These are phyloP conservation scores for Brassica balearica DNA, from an alignment of 441 rosid species.

Conservation along the genomic window DNA sequence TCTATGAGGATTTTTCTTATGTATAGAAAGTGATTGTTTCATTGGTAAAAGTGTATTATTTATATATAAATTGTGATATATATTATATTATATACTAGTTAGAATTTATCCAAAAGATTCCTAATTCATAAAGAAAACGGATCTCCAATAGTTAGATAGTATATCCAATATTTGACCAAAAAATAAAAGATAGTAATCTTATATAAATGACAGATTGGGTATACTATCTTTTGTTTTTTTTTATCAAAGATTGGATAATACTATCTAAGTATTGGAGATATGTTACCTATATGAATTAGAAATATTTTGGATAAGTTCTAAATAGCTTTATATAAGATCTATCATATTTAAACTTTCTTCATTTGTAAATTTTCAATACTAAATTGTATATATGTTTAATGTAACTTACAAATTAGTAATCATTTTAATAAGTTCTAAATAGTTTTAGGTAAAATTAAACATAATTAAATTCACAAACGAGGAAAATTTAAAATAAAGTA, in stretches of 20 bases:
- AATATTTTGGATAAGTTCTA: not conserved
- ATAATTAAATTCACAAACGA: not conserved
- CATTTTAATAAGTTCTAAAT: not conserved
- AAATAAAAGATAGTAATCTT: not conserved
- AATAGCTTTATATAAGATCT: not conserved
- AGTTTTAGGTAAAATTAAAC: not conserved
- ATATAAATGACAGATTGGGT: not conserved
- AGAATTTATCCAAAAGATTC: too few species aligned
- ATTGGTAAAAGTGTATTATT: slow-evolving; percentile 3
- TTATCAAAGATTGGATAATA: too few species aligned
- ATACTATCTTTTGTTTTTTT: not conserved
- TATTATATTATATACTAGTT: too few species aligned
- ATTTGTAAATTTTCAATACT: not conserved
- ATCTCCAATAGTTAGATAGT: not conserved
- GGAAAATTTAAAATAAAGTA: too few species aligned
- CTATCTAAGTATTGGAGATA: not conserved
- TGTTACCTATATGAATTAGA: not conserved
- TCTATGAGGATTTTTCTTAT: not conserved
- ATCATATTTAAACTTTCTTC: not conserved
- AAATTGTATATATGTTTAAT: not conserved
- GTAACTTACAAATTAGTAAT: not conserved
- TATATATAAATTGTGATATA: not conserved
- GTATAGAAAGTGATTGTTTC: not conserved
- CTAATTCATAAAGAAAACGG: too few species aligned
- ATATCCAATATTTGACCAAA: not conserved